Evolutionary conservation across 208 protist species (phyloP), one percentile per base, ranked within the genome.

Genomic region (Vickermania ingenoplastis): DNA sequence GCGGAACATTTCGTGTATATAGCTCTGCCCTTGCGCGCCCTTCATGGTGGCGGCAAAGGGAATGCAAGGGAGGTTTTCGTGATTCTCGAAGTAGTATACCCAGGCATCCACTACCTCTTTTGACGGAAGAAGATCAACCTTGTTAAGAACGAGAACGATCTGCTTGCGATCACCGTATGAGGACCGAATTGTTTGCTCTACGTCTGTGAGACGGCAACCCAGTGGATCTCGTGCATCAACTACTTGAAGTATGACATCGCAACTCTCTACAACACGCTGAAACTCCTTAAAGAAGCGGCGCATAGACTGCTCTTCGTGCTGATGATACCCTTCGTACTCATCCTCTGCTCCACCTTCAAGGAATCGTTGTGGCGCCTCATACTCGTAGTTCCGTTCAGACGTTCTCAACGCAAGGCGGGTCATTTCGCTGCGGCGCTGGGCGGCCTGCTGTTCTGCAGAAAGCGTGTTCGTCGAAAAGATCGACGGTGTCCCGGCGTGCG

Each of bases 201-300:
- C 72, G 30, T 95, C 69, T 0, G 65, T 75, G 21, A 95, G 96
- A 11, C 97, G 86, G 82, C 96, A 98, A 26, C 97, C 97, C 1
- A 98, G 71, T 27, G 97, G 97, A 72, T 99, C 97, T 53, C 97
- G 81, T 0, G 97, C 97, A 72, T 99, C 97, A 1, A 99, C 73
- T 22, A 99, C 96, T 71, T 99, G 90, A 2, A 99, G 71, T 29
- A 99, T 87, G n/a, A 99, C 94, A 71, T 99, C 97, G 54, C 83
- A 83, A 52, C 65, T 84, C 61, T 97, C 89, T 1, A 98, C 84
- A 11, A 97, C 93, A 45, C 85, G 80, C 45, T 89, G 75, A 57
- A 96, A 96, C 71, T 92, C 84, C 57, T 94, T 94, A 53, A 81
- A 91, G 57, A 95, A 95, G 24, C 89, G 89, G 11, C 81, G 77